These are phyloP conservation scores for Mortierella sp. DNA, from an alignment of 371 early-diverging fungal genomes.

Conservation along the genomic window DNA sequence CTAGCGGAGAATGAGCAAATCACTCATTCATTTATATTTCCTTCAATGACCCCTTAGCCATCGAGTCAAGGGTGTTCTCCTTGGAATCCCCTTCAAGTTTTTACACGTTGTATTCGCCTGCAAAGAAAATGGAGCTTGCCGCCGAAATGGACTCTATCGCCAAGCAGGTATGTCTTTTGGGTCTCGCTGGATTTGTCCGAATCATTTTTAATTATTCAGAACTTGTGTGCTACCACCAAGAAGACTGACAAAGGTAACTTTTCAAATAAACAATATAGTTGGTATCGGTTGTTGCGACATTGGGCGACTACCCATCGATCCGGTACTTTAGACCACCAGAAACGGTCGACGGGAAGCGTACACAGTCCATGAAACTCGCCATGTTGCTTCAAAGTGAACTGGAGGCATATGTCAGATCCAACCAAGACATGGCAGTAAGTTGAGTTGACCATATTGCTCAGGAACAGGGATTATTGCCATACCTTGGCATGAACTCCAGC, in stretches of 20 bases:
- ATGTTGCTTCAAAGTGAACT: slow-evolving; percentile 79
- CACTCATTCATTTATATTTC: slow-evolving; percentile 2
- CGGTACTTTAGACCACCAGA: slow-evolving; percentile 85
- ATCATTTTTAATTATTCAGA: too few relatives aligned
- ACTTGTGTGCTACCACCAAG: not conserved
- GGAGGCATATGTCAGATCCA: slow-evolving; percentile 70
- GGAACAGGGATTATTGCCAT: not conserved
- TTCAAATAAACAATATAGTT: slow-evolving; percentile 54
- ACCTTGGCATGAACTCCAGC: not conserved
- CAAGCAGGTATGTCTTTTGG: slow-evolving; percentile 65
- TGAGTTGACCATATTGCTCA: too few relatives aligned
- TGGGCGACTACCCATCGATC: slow-evolving; percentile 91
- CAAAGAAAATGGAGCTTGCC: slow-evolving; percentile 61
- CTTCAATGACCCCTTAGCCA: slow-evolving; percentile 60
- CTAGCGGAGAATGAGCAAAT: not conserved
- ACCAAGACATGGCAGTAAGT: slow-evolving; percentile 73
- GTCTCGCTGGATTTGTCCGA: too few relatives aligned
- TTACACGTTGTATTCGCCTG: slow-evolving; percentile 68
- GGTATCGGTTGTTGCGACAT: slow-evolving; percentile 78
- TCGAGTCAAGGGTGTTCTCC: slow-evolving; percentile 86
- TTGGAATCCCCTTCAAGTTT: slow-evolving; percentile 80
- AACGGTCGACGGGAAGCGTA: slow-evolving; percentile 75
- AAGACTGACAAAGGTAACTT: not conserved
- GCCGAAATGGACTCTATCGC: slow-evolving; percentile 76
- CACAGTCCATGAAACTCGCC: slow-evolving; percentile 71